Base-by-base conservation (phyloP, 1,284 basidiomycete species). In the Sanghuangporus weigelae region DNA sequence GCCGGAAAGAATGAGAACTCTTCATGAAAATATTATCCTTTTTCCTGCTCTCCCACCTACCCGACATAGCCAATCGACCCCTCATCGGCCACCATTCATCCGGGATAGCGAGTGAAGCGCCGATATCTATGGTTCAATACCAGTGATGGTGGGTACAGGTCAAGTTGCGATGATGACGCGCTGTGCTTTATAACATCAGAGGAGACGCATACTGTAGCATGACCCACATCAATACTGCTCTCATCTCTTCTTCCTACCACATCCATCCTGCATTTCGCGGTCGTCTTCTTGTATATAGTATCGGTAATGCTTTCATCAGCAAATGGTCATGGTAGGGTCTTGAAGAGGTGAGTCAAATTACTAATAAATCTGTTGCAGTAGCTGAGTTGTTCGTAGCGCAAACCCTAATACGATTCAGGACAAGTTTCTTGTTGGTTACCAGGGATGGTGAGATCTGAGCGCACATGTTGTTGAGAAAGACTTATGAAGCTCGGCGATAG, bases 341-440 rank as follows among this genome's bases (percentile, higher is more conserved):
- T 60, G 38, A 60, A 60, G 36, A 36, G 50, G 59, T 60, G 40
- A 44, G 46, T 16, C 7, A 36, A 21, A 2, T 38, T 12, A 38
- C 21, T 19, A 3, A 14, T 16, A 19, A 23, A n/a, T 40, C 19
- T 26, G 23, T 36, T 54, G 21, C 42, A 8, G 2, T 10, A 38
- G 6, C 7, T 39, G 39, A 19, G 4, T 19, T 23, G 16, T 55
- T 14, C 19, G 26, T 62, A 76, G 77, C 55, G 80, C 81, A 11
- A 74, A 83, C 68, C 76, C 83, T n/a, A 75, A 72, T 2, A 83
- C 83, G 3, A 82, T 85, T 42, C 87, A 90, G 64, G 83, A 90
- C 75, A 93, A 92, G 70, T 85, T 92, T 70, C 74, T 93, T 23
- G 88, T 92, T 0, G 90, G 90, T 31, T 92, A 93, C 71, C 90